Conservation (phyloP, 202 grass and related monocot species). For the Tripidium arundinaceum region DNA sequence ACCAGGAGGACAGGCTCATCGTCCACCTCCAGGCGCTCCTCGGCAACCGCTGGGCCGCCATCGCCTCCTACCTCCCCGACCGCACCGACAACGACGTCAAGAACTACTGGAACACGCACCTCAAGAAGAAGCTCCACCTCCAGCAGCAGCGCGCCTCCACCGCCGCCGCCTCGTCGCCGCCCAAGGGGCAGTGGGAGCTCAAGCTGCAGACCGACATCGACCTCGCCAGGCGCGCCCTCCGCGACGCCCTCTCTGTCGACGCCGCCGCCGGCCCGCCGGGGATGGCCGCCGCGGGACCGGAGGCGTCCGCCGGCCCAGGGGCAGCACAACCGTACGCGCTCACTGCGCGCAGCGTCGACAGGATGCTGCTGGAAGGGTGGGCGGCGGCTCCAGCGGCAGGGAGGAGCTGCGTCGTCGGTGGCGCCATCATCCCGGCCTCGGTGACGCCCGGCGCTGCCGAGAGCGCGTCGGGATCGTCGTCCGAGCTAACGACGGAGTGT, state of each 20-base stretch:
- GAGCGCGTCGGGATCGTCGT: conserved; percentile 26
- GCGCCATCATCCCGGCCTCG: background rate
- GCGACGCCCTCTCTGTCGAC: conserved; percentile 52
- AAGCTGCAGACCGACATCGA: conserved; percentile 68
- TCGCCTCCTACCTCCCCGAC: conserved; percentile 61
- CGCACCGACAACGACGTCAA: conserved; percentile 66
- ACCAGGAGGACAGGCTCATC: conserved; percentile 74
- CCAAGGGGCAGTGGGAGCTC: conserved; percentile 66
- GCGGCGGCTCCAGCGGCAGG: background rate
- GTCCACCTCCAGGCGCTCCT: conserved; percentile 77
- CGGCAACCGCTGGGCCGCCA: conserved; percentile 74
- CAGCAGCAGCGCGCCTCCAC: background rate
- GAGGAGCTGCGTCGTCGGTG: background rate
- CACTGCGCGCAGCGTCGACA: conserved; percentile 28
- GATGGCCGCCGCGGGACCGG: background rate
- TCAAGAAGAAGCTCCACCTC: conserved; percentile 73
- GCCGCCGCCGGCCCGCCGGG: background rate
- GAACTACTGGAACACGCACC: conserved; percentile 73
- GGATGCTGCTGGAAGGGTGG: conserved; percentile 37
- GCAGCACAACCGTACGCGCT: conserved; percentile 12
- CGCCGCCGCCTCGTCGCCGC: background rate
- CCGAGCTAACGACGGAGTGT: conserved; percentile 24
- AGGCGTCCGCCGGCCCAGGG: background rate
- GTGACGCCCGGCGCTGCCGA: background rate
- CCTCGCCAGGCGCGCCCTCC: conserved; percentile 56